These are phyloP conservation scores for Phytophthora aleatoria DNA, from an alignment of 352 stramenopile genomes.

Conservation along the genomic window DNA sequence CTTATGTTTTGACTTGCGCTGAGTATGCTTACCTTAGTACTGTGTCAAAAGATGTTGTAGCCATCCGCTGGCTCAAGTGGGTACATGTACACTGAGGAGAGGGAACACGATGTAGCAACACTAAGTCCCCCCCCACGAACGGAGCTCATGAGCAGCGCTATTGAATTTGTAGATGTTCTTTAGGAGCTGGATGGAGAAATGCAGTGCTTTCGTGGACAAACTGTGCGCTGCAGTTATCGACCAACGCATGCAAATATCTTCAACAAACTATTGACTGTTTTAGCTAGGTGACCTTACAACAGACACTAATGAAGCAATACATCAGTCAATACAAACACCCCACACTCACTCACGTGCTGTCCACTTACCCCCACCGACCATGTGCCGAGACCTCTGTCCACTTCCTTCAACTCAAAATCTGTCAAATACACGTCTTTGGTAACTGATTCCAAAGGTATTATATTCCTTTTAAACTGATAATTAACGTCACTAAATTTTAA, in stretches of 20 bases:
- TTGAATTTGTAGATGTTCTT: not conserved
- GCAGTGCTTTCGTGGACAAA: not conserved
- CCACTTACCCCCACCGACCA: not conserved
- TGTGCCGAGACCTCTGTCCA: constrained; percentile 24
- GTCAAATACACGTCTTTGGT: not conserved
- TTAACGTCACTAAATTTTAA: no score
- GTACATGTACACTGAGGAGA: constrained; percentile 2
- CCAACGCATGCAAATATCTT: constrained; percentile 7
- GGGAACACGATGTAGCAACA: constrained; percentile 21
- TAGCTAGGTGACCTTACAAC: not conserved
- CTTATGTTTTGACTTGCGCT: not conserved
- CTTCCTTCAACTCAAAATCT: constrained; percentile 23
- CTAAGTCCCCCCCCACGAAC: not conserved
- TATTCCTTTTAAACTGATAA: not conserved
- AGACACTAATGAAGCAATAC: constrained; percentile 1
- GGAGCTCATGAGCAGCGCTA: not conserved
- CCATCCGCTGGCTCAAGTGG: constrained; percentile 17
- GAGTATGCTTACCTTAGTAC: no score
- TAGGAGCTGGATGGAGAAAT: not conserved
- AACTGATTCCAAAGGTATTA: not conserved
- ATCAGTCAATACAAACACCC: constrained; percentile 5
- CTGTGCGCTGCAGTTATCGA: not conserved
- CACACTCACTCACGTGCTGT: not conserved
- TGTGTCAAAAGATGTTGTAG: not conserved
- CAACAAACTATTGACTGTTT: not conserved